Percentiles rank a stretch among this genome's conserved stretches.
Conservation (phyloP, 768 basidiomycete species). For the Mycena olivaceomarginata region DNA sequence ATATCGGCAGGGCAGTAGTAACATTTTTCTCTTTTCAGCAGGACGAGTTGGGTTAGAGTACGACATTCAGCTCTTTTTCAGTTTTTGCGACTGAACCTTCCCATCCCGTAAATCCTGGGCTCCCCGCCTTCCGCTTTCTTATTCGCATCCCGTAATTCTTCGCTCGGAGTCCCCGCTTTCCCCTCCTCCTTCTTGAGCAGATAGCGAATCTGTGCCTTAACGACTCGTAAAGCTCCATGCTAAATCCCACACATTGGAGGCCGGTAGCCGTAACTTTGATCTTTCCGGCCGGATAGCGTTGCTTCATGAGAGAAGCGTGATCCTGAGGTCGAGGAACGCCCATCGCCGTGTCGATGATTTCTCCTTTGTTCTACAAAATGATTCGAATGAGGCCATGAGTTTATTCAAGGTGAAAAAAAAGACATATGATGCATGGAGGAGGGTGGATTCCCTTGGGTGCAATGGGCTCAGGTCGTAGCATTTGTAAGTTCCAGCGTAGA, state of each 20-base stretch:
- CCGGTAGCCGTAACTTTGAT: slow-evolving; percentile 2
- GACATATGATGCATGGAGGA: too few relatives aligned
- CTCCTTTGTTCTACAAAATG: neutral
- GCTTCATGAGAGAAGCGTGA: neutral
- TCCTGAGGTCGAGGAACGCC: slow-evolving; percentile 5
- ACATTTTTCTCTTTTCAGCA: too few relatives aligned
- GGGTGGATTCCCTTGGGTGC: too few relatives aligned
- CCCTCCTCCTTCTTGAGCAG: neutral
- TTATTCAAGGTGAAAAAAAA: neutral
- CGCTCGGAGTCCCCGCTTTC: neutral
- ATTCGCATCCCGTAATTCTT: too few relatives aligned
- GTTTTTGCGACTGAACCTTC: too few relatives aligned
- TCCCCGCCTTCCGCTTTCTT: neutral
- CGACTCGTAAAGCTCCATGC: neutral
- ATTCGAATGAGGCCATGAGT: too few relatives aligned
- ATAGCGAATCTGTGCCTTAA: neutral
- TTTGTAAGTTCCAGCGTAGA: neutral
- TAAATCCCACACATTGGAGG: neutral
- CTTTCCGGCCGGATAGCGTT: neutral
- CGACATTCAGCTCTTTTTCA: too few relatives aligned
- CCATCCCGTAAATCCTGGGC: too few relatives aligned
- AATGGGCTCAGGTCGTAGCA: too few relatives aligned
- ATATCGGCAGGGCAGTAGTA: too few relatives aligned
- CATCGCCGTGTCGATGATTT: neutral
- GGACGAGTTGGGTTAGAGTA: too few relatives aligned